phyloP scores from a whole-genome alignment of 2,329 filamentous ascomycete genomes.

The Colletotrichum trifolii region DNA sequence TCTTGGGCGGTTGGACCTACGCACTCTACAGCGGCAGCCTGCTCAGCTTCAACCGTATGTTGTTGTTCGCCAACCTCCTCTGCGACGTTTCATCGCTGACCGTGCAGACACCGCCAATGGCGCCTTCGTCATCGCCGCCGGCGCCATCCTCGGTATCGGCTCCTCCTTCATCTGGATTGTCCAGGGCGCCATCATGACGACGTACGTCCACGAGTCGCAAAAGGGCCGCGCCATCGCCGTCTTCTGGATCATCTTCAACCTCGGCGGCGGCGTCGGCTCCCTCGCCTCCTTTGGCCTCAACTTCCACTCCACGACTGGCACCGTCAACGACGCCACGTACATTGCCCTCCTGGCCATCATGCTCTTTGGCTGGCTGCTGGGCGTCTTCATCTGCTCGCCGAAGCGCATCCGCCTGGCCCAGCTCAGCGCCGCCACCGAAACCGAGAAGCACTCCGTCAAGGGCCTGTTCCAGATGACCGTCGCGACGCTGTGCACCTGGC shows the following conservation, averaged over 20 bases:
- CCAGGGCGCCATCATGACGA: constrained; percentile 61
- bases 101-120: constrained; percentile 52
- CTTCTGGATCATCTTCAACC: constrained; percentile 60
- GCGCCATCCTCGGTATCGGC: constrained; percentile 57
- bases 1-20: constrained; percentile 59
- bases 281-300: constrained; percentile 57
- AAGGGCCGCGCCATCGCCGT: constrained; percentile 55
- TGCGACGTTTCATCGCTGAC: constrained; percentile 49
- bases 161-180: constrained; percentile 58
- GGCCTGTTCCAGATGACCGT: constrained; percentile 50
- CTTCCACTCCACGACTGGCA: constrained; percentile 52
- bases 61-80: constrained; percentile 47
- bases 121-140: constrained; percentile 55
- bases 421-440: constrained; percentile 49
- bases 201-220: constrained; percentile 54
- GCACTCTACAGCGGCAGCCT: constrained; percentile 57
- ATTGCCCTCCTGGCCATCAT: constrained; percentile 61
- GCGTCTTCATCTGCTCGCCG: constrained; percentile 60
- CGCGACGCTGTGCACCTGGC: constrained; percentile 54
- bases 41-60: constrained; percentile 53
- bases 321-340: constrained; percentile 62
- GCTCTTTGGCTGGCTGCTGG: constrained; percentile 59
- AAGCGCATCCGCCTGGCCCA: constrained; percentile 52
- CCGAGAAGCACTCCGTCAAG: constrained; percentile 51
- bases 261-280: constrained; percentile 56